Base-by-base conservation (phyloP, 805 yeast genomes). In the Yarrowia deformans region DNA sequence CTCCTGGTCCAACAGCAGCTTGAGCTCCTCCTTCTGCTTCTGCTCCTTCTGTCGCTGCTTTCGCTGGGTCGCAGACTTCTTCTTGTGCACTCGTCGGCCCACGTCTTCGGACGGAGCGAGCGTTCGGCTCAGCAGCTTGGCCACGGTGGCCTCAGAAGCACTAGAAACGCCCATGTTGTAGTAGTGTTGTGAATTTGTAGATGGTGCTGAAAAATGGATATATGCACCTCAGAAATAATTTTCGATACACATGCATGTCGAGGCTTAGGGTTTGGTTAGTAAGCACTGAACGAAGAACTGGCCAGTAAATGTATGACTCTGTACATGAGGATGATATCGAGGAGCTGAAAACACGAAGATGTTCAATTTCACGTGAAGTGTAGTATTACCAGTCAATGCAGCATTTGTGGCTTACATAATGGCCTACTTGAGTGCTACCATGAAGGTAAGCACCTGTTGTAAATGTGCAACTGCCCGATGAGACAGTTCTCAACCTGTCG, bases 61-160 rank as follows among this genome's bases (percentile, higher is more conserved):
- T 35, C 68, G 56, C 48, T 63, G 55, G 35, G 68, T 48, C 10
- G 68, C 55, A 14, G 68, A 63, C 46, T 63, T 63, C 39, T 63
- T 63, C 35, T 63, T 63, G 56, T 49, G 56, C 35, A 63, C 68
- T 49, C 56, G 18, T 63, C 68, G 52, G 23, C 52, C 37, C 34
- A 49, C 45, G 56, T 49, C 56, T 23, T 63, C 56, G 40, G 55
- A 48, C 39, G 56, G 55, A 29, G 68, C 68, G 13, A 63, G 68
- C 3, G 68, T 39, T n/a, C 56, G 43, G n/a, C 56, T 40, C 29
- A 63, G 68, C 18, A 63, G 56, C 48, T 49, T 63, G 35, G 55
- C 56, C 23, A 63, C 68, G 39, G 68, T 63, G 39, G 55, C 68
- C 56, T 48, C 68, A 34, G 68, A 63, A 39, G 68, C 45, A 45